Conservation (phyloP, 192 early-diverging fungal genomes). For the Chytriomyces sp. region DNA sequence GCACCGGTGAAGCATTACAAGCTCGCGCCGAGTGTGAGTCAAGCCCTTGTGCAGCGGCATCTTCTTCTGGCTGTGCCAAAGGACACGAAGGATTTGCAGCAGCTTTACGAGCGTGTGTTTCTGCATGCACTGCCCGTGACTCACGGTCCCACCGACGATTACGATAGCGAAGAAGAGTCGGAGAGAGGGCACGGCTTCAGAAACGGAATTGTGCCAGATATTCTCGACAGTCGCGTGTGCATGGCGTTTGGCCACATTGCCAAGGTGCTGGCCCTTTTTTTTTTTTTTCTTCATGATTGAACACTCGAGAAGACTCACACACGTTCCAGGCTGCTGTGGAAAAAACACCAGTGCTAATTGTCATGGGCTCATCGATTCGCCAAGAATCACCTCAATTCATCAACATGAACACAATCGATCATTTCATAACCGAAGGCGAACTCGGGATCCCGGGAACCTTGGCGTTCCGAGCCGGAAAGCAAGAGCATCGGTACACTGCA, state of each 20-base stretch:
- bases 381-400: slow-evolving; percentile 14
- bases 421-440: slow-evolving; percentile 28
- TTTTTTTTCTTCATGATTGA: background rate
- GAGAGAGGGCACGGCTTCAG: background rate
- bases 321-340: slow-evolving; percentile 33
- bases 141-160: background rate
- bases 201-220: slow-evolving; percentile 18
- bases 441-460: slow-evolving; percentile 19
- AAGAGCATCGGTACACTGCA: slow-evolving; percentile 21
- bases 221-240: slow-evolving; percentile 18
- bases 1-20: background rate
- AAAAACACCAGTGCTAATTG: slow-evolving; percentile 22
- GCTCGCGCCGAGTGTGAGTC: background rate
- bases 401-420: slow-evolving; percentile 27
- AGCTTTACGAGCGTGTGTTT: slow-evolving; percentile 25
- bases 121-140: slow-evolving; percentile 24
- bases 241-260: slow-evolving; percentile 22
- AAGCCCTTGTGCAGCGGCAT: background rate
- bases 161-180: background rate
- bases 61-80: slow-evolving; percentile 17
- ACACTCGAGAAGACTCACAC: background rate
- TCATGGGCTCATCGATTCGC: slow-evolving; percentile 6
- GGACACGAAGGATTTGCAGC: background rate
- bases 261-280: background rate
- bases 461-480: slow-evolving; percentile 10